phyloP scores from a whole-genome alignment of 495 filamentous ascomycete genomes.

The Staphylotrichum tortipilum region DNA sequence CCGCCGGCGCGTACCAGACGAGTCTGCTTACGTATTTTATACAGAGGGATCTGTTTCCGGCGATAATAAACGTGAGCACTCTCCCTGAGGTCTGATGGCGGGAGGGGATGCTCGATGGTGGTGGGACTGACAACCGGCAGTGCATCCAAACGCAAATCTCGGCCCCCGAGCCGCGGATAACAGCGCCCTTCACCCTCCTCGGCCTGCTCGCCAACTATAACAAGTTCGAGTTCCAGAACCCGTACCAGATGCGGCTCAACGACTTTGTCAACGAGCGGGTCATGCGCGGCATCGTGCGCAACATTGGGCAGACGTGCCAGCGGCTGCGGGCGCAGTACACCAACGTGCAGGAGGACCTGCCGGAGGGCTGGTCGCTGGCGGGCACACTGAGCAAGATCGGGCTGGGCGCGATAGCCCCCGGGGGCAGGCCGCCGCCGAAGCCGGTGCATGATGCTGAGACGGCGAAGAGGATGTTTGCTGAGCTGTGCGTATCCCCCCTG shows the following conservation, averaged over 20 bases:
- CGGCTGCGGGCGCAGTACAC: slow-evolving; percentile 65
- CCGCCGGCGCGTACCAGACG: slow-evolving; percentile 90
- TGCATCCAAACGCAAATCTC: slow-evolving; percentile 66
- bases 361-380: slow-evolving; percentile 79
- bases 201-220: slow-evolving; percentile 97
- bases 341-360: slow-evolving; percentile 83
- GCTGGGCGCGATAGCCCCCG: slow-evolving; percentile 64
- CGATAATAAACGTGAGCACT: slow-evolving; percentile 74
- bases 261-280: slow-evolving; percentile 91
- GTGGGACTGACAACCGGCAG: too few relatives aligned
- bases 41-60: slow-evolving; percentile 86
- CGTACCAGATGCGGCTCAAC: slow-evolving; percentile 87
- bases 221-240: slow-evolving; percentile 98
- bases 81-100: neutral
- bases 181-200: slow-evolving; percentile 72
- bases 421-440: slow-evolving; percentile 52
- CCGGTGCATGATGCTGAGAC: slow-evolving; percentile 56
- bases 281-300: slow-evolving; percentile 72
- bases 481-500: slow-evolving; percentile 31
- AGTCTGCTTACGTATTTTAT: slow-evolving; percentile 91
- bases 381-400: slow-evolving; percentile 79
- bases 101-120: too few relatives aligned
- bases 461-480: slow-evolving; percentile 67
- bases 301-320: slow-evolving; percentile 62
- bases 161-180: slow-evolving; percentile 50